Conservation (phyloP, 257 asterid genomes). For the Nicotiana paniculata region DNA sequence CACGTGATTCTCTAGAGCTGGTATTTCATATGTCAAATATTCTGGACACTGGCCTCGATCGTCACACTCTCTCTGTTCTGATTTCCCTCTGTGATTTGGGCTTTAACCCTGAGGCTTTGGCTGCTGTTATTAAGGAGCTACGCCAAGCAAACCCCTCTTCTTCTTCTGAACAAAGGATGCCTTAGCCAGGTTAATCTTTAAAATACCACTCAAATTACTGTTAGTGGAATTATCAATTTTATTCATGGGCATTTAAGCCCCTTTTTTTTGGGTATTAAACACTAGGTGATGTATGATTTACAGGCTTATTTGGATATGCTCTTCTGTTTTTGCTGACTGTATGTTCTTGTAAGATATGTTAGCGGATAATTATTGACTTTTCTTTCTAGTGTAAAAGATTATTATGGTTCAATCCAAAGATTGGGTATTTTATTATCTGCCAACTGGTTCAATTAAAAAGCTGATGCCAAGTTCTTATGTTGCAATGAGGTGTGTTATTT, state of each 20-base stretch:
- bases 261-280: background rate
- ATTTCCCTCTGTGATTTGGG: constrained; percentile 73
- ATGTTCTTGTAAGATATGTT: background rate
- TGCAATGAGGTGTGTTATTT: background rate
- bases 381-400: background rate
- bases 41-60: constrained; percentile 83
- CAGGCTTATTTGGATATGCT: background rate
- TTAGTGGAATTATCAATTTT: background rate
- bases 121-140: constrained; percentile 76
- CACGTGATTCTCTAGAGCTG: constrained; percentile 69
- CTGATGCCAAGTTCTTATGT: background rate
- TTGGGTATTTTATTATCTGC: background rate
- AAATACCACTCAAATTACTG: background rate
- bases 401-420: background rate
- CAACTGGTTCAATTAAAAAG: background rate
- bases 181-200: background rate
- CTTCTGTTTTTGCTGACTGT: background rate
- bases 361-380: background rate
- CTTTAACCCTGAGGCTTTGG: constrained; percentile 68
- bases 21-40: constrained; percentile 77
- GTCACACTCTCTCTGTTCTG: constrained; percentile 71
- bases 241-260: background rate
- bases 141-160: constrained; percentile 31
- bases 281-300: background rate
- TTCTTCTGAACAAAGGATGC: background rate